phyloP scores from a whole-genome alignment of 768 basidiomycete species.

The Panaeolus papilionaceus region DNA sequence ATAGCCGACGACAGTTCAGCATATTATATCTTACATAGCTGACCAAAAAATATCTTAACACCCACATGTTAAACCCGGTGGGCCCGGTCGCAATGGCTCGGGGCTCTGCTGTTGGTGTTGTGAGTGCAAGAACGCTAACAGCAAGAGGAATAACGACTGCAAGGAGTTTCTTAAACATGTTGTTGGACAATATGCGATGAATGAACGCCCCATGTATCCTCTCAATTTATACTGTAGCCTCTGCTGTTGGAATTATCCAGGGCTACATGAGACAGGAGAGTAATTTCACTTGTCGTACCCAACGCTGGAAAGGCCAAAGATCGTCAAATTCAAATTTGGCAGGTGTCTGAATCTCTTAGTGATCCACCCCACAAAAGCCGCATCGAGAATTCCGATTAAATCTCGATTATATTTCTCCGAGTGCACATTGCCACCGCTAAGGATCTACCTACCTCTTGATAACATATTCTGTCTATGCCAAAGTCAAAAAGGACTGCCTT shows the following conservation, averaged over 20 bases:
- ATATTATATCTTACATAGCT: too few species aligned
- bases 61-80: slow-evolving; percentile 16
- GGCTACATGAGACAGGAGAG: background rate
- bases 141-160: background rate
- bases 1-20: background rate
- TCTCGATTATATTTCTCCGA: slow-evolving; percentile 5
- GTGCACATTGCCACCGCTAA: background rate
- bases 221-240: background rate
- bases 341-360: background rate
- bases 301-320: background rate
- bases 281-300: background rate
- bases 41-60: background rate
- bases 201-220: background rate
- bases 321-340: slow-evolving; percentile 4
- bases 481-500: background rate
- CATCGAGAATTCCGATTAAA: background rate
- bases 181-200: background rate
- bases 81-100: slow-evolving; percentile 14
- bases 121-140: background rate
- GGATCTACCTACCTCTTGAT: background rate
- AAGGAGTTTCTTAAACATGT: background rate
- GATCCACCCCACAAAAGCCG: background rate
- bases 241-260: too few species aligned
- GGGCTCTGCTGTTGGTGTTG: background rate
- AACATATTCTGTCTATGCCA: slow-evolving; percentile 9